phyloP scores from a whole-genome alignment of 1,284 basidiomycete genomes.

The Malassezia yamatoensis region DNA sequence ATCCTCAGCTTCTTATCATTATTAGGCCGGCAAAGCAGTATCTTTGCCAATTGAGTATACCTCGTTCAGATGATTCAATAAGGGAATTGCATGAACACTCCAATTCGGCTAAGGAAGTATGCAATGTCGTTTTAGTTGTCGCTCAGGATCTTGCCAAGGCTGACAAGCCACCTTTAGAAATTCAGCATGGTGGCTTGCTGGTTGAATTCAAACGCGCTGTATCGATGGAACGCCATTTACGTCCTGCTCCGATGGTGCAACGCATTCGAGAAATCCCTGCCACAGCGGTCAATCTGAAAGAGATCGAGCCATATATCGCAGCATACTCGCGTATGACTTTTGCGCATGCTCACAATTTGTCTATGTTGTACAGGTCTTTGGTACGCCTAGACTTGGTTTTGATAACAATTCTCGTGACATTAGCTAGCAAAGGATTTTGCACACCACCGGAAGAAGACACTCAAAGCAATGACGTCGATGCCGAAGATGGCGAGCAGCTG shows the following conservation, averaged over 20 bases:
- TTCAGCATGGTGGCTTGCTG: not conserved
- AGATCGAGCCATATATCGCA: conserved; percentile 31
- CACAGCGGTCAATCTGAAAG: not conserved
- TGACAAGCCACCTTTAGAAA: not conserved
- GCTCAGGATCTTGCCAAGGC: conserved; percentile 30
- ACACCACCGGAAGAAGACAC: conserved; percentile 38
- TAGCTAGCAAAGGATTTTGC: conserved; percentile 79
- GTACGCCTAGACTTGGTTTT: conserved; percentile 77
- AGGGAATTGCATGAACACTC: not conserved
- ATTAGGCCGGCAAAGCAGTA: conserved; percentile 7
- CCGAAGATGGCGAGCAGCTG: conserved; percentile 28
- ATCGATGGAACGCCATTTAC: conserved; percentile 4
- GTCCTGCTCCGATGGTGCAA: conserved; percentile 1
- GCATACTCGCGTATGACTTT: conserved; percentile 44
- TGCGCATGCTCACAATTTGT: conserved; percentile 49
- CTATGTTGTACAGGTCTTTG: conserved; percentile 63
- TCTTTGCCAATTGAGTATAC: not conserved
- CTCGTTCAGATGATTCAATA: too few species aligned
- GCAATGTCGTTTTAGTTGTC: conserved; percentile 39
- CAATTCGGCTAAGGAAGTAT: conserved; percentile 17
- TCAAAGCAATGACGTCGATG: conserved; percentile 23
- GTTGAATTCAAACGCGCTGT: not conserved
- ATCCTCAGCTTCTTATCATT: conserved; percentile 1
- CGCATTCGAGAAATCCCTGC: conserved; percentile 3
- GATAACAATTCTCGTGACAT: conserved; percentile 62